These are phyloP conservation scores for Ophioceras dolichostomum DNA, from an alignment of 2,329 filamentous ascomycete genomes.

Conservation along the genomic window DNA sequence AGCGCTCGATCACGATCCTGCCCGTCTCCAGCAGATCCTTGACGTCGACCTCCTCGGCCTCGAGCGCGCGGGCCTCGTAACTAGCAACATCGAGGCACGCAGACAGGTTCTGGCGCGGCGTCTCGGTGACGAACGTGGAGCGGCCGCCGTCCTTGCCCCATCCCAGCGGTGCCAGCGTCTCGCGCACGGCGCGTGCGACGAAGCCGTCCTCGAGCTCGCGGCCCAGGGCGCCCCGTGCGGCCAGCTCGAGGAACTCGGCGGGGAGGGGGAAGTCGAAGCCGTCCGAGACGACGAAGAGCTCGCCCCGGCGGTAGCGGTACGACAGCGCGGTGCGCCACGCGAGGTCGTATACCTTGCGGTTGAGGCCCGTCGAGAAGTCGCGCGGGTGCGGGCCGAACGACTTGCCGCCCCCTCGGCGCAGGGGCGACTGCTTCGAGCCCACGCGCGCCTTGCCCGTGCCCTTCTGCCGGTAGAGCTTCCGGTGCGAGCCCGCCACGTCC, in stretches of 20 bases:
- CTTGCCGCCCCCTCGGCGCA: constrained; percentile 76
- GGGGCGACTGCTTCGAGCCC: constrained; percentile 70
- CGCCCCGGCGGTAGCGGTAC: constrained; percentile 78
- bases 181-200: constrained; percentile 45
- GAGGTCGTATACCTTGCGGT: constrained; percentile 84
- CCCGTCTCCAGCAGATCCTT: constrained; percentile 85
- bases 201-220: constrained; percentile 33
- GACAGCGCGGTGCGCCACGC: constrained; percentile 91
- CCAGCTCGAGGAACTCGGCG: constrained; percentile 31
- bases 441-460: constrained; percentile 69
- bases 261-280: constrained; percentile 55
- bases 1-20: constrained; percentile 75
- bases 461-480: constrained; percentile 80
- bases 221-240: constrained; percentile 17
- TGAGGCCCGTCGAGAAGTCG: constrained; percentile 77
- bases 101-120: constrained; percentile 49
- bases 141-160: constrained; percentile 58
- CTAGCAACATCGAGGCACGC: constrained; percentile 51
- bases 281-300: constrained; percentile 76
- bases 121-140: constrained; percentile 62
- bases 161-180: constrained; percentile 58
- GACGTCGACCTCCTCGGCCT: constrained; percentile 75
- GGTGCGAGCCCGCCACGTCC: constrained; percentile 73
- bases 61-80: constrained; percentile 56
- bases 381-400: constrained; percentile 81